Evolutionary conservation across 2,329 filamentous ascomycete genomes (phyloP).

Genomic region (Lachnellula arida): DNA sequence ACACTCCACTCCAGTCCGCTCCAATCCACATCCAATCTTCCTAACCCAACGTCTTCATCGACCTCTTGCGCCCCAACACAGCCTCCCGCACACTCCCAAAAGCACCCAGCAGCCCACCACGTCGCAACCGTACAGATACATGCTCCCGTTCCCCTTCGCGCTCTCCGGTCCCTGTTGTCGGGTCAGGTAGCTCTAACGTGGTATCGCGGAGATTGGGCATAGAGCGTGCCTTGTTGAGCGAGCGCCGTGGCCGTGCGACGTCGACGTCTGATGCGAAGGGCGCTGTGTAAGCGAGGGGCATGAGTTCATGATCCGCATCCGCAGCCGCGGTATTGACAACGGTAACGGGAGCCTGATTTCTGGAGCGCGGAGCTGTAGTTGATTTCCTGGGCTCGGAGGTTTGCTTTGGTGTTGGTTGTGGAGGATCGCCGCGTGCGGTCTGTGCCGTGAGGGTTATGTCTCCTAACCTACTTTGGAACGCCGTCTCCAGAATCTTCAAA

Average conservation of each 20-base stretch:
- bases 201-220: background rate
- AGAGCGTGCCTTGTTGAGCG: background rate
- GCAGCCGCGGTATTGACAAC: background rate
- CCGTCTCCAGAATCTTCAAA: conserved; percentile 10
- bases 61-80: background rate
- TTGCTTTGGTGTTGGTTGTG: background rate
- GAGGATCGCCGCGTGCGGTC: background rate
- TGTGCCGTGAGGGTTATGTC: conserved; percentile 1
- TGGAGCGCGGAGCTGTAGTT: background rate
- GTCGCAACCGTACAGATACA: background rate
- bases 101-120: background rate
- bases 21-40: no score
- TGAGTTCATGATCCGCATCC: background rate
- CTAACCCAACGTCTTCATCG: background rate
- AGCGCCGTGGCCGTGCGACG: background rate
- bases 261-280: background rate
- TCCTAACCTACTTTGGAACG: conserved; percentile 13
- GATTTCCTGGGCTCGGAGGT: background rate
- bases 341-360: background rate
- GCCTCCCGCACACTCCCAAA: conserved; percentile 9
- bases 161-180: background rate
- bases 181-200: background rate
- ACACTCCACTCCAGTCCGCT: no score
- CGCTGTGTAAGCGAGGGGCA: background rate
- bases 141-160: background rate